Base-by-base conservation (phyloP, 140 eudicot genomes). In the Flaveria floridana region DNA sequence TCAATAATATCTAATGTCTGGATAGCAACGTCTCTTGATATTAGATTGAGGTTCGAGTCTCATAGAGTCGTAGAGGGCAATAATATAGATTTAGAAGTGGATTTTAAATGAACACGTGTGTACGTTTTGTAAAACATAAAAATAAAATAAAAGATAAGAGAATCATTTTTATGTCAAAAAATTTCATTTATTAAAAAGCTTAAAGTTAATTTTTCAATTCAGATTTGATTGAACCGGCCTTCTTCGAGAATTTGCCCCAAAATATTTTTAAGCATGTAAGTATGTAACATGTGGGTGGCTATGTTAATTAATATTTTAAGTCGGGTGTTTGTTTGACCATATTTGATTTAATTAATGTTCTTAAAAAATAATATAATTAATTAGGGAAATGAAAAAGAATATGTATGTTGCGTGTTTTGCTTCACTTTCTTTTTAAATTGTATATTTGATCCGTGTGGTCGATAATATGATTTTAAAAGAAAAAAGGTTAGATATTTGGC, bases 261-360 rank as follows among this genome's bases (percentile, higher is more conserved):
- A 55, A 69, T 28, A 58, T 71, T 34, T 34, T 5, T 5, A 34
- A 34, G 41, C 41, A 51, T 71, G 78, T 5, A 34, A 34, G 41
- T 8, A 51, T 71, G 78, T 37, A 63, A 71, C 82, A 78, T 78
- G 78, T 64, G 81, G 65, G 71, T 50, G 73, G 80, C n/a, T 50
- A 15, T 68, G 47, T n/a, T 61, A 16, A 19, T 1, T 75, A 19
- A 51, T 34, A 34, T 0, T 50, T 75, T 7, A 68, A 30, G 19
- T 57, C 56, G 13, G 39, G 67, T 71, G 30, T 52, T 63, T 74
- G 73, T 75, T 75, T 62, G 83, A 75, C 67, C 76, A 73, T 67
- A 11, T 75, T 20, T 67, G 66, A 74, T 50, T 44, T 48, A 21
- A n/a, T 61, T 51, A 64, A 50, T 73, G 64, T 10, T 23, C 1